Base-by-base conservation (phyloP, 768 basidiomycete genomes). In the Mycena alexandri region DNA sequence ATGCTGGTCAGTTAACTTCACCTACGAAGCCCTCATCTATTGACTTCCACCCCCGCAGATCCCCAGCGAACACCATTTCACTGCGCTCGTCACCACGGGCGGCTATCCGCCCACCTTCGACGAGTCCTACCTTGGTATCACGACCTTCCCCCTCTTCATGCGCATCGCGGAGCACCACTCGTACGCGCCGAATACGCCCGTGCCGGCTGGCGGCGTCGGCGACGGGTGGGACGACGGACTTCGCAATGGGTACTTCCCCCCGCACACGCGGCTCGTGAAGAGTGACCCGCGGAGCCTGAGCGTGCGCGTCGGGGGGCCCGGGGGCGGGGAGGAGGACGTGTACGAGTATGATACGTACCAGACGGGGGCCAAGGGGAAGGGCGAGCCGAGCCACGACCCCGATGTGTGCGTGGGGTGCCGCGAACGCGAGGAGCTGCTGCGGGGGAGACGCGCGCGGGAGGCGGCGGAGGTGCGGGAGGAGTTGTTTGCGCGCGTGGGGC, bases 81-180 rank as follows among this genome's bases (percentile, higher is more conserved):
- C 73, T 44, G 67, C 63, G 16, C 75, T 82, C 50, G 71, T 78
- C 17, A 53, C 69, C 3, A 67, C 65, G 46, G 52, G 59, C 21
- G 61, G 71, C 22, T 75, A 74, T 63, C 79, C 76, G 21, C 62
- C 65, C 8, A 53, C 42, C 8, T 79, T 80, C 54, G 67, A 72
- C 61, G 76, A 78, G 43, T 53, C 53, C 9, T 74, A 70, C 44
- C 77, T 79, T 14, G 65, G 62, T 48, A 65, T 59, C 21, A 79
- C 77, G 6, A 83, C 82, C 63, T 78, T 82, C 24, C 90, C 90
- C 5, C 69, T 91, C 42, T 90, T 84, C 73, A 81, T 92, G 79
- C 83, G 87, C 13, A 76, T 92, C 25, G 76, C 79, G 47, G 91
- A 93, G 73, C 86, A 86, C 46, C 83, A 86, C 19, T 78, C 74